A percentile compares a stretch with the other conserved stretches of the same genome.
Evolutionary conservation across 306 rosid species (phyloP).

Genomic region (Vigna hirtella): DNA sequence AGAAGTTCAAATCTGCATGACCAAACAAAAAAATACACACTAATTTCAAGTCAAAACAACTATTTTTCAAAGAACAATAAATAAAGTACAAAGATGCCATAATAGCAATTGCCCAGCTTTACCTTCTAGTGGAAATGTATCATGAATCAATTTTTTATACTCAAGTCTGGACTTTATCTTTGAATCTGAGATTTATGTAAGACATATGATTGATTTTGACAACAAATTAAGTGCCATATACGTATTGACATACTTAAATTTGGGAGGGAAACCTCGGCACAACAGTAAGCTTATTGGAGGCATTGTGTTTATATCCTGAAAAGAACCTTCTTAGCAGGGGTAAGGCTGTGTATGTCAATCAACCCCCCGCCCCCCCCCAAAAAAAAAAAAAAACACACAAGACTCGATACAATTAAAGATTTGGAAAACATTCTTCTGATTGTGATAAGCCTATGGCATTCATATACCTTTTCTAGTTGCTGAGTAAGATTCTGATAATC

Average conservation of each 20-base stretch:
- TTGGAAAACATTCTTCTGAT: conserved; percentile 18
- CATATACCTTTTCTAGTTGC: conserved; percentile 79
- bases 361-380: too few relatives aligned
- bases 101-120: not conserved
- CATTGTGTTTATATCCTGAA: too few relatives aligned
- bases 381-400: too few relatives aligned
- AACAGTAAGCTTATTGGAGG: too few relatives aligned
- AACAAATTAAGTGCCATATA: not conserved
- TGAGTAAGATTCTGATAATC: conserved; percentile 61
- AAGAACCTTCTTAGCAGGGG: too few relatives aligned
- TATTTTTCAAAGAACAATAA: conserved; percentile 9
- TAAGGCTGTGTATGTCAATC: too few relatives aligned
- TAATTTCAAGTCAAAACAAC: not conserved
- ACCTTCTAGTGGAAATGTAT: conserved; percentile 9
- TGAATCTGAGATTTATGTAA: conserved; percentile 1
- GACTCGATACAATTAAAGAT: conserved; percentile 19
- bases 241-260: not conserved
- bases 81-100: not conserved
- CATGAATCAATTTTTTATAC: not conserved
- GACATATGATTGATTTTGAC: not conserved
- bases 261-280: too few relatives aligned
- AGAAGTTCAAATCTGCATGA: not conserved
- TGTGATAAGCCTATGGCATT: not conserved
- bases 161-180: not conserved
- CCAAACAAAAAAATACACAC: not conserved